Conservation (phyloP, 495 filamentous ascomycete species). For the Opeltia flavorubescens region DNA sequence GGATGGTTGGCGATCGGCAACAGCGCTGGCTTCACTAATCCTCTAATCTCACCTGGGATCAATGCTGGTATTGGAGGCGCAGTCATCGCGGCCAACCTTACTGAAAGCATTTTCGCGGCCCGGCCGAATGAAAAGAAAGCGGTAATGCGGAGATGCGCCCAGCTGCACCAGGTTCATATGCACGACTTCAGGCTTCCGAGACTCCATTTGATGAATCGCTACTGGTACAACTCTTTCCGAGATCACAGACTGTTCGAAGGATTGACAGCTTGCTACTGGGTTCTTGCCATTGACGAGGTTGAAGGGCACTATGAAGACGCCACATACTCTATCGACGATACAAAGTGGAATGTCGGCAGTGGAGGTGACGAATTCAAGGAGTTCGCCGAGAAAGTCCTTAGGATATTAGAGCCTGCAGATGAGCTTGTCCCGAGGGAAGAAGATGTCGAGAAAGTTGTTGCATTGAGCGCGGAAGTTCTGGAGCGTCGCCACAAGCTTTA, state of each 20-base stretch:
- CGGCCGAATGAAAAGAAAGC: background rate
- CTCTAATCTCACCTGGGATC: slow-evolving; percentile 10
- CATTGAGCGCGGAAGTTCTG: too few species aligned
- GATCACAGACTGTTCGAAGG: background rate
- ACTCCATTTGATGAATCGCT: background rate
- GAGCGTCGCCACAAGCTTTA: too few species aligned
- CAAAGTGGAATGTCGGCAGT: background rate
- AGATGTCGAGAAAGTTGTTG: background rate
- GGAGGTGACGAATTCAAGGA: background rate
- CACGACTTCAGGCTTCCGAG: too few species aligned
- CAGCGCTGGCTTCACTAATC: slow-evolving; percentile 13
- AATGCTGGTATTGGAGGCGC: slow-evolving; percentile 9
- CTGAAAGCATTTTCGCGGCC: background rate
- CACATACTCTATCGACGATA: background rate
- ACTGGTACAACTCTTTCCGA: background rate
- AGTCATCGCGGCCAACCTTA: slow-evolving; percentile 4
- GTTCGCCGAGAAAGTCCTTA: background rate
- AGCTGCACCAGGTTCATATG: too few species aligned
- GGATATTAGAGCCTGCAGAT: background rate
- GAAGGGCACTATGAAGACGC: background rate
- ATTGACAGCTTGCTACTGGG: background rate
- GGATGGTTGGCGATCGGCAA: slow-evolving; percentile 11
- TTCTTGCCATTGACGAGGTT: background rate
- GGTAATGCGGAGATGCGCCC: too few species aligned
- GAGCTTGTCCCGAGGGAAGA: background rate